These are phyloP conservation scores for Epichloe glyceriae DNA, from an alignment of 2,329 filamentous ascomycete species.

Conservation along the genomic window DNA sequence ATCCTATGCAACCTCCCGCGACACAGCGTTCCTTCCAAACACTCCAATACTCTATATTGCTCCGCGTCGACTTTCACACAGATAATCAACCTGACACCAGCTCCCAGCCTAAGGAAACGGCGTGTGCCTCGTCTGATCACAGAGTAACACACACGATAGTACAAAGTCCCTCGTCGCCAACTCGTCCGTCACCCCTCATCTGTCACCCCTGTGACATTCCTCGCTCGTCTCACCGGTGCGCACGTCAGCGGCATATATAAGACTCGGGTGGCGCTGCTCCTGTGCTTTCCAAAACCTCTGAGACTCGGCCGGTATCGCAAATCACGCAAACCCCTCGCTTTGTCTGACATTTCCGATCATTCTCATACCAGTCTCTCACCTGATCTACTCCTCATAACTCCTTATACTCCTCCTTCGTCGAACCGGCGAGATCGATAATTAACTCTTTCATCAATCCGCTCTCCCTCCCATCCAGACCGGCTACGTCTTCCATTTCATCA, in stretches of 20 bases:
- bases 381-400: not conserved
- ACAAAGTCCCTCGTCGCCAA: slow-evolving; percentile 4
- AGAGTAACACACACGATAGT: slow-evolving; percentile 1
- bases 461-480: not conserved
- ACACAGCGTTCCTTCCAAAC: slow-evolving; percentile 3
- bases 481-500: not conserved
- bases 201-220: slow-evolving; percentile 5
- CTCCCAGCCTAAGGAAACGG: slow-evolving; percentile 1
- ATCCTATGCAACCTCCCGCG: slow-evolving; percentile 6
- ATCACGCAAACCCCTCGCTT: not conserved
- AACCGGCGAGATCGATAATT: not conserved
- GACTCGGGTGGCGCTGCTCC: slow-evolving; percentile 1
- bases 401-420: not conserved
- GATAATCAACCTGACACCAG: slow-evolving; percentile 2
- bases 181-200: slow-evolving; percentile 6
- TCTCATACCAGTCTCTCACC: slow-evolving; percentile 3
- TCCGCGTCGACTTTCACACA: not conserved
- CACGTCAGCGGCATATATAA: slow-evolving; percentile 7
- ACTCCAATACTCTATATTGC: not conserved
- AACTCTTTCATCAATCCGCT: not conserved
- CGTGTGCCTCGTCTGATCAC: slow-evolving; percentile 1
- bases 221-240: slow-evolving; percentile 3
- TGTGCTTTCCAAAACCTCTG: slow-evolving; percentile 4
- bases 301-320: slow-evolving; percentile 5
- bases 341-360: slow-evolving; percentile 5